Evolutionary conservation across 2,329 filamentous ascomycete genomes (phyloP), one percentile per base, ranked within the genome.

Genomic region (Fusarium buharicum): DNA sequence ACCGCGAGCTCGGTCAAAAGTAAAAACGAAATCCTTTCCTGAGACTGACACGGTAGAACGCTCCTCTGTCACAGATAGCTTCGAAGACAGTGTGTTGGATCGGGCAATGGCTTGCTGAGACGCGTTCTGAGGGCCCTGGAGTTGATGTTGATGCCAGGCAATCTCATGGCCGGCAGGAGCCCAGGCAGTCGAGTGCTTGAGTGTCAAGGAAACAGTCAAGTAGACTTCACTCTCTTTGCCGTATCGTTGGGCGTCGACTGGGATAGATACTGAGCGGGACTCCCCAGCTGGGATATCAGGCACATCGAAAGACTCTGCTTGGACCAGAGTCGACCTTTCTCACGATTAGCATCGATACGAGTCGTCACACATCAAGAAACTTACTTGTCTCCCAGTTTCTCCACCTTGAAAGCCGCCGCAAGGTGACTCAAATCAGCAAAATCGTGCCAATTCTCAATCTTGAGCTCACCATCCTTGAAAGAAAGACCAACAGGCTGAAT

Each of bases 401-500:
- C 79, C 1, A 85, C 63, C 28, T 77, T 77, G 71, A 78, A 85
- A 0, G 72, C 74, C 1, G 76, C 77, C 1, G 65, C 63, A 9
- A 84, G 70, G 50, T 83, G 76, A 16, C 75, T 72, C 6, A 84
- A 69, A 0, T 73, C 75, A 12, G 74, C 59, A 69, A 83, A 86
- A 62, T 84, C 77, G 69, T 85, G 81, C n/a, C 76, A 73, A 54
- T 84, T 85, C 46, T 77, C 72, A 4, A 85, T 58, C 11, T 73
- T 61, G 1, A 85, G 62, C 18, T 73, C 70, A 2, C 74, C 71
- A 3, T 70, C 73, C 11, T 76, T 68, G 1, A 80, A 66, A 1
- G 70, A 71, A 16, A 82, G 74, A 3, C 75, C 71, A 3, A 88
- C 78, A 0, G 86, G 86, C 59, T 86, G 79, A 36, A 86, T 82